phyloP scores from a whole-genome alignment of 148 eudicot genomes.

The Rhododendron mucronatum region DNA sequence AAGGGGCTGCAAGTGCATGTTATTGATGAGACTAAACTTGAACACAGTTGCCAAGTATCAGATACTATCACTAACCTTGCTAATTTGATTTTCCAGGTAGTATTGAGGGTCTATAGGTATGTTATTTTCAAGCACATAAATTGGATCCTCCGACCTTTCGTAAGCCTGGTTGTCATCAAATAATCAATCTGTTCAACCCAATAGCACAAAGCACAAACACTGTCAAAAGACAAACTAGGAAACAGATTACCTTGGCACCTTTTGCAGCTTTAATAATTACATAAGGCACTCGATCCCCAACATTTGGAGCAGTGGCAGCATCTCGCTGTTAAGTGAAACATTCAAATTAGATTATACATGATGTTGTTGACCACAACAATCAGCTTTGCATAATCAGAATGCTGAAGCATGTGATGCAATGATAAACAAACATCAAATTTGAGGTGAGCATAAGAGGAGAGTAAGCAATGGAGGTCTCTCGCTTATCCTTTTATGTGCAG shows the following conservation, averaged over 20 bases:
- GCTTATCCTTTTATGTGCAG: neutral
- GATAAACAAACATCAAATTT: neutral
- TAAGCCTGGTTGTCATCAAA: conserved; percentile 67
- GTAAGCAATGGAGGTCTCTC: neutral
- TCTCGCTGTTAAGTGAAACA: conserved; percentile 59
- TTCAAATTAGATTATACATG: neutral
- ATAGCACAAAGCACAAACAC: neutral
- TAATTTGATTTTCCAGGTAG: conserved; percentile 96
- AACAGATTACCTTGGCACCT: conserved; percentile 82
- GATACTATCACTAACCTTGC: conserved; percentile 54
- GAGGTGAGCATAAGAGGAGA: neutral
- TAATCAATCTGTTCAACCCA: conserved; percentile 10
- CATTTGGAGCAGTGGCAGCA: conserved; percentile 98
- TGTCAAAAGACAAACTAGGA: neutral
- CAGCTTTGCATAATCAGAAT: conserved; percentile 4
- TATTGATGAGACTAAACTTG: conserved; percentile 14
- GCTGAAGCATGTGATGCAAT: neutral
- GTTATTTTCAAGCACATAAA: conserved; percentile 89
- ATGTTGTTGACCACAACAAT: neutral
- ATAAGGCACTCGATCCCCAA: conserved; percentile 99
- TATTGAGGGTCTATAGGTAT: conserved; percentile 95
- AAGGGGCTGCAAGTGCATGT: conserved; percentile 67
- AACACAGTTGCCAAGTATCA: conserved; percentile 10
- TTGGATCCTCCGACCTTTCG: conserved; percentile 97
- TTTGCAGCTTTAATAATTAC: conserved; percentile 94